Base-by-base conservation (phyloP, 1,139 yeast species). In the Suhomyces yuchorum region DNA sequence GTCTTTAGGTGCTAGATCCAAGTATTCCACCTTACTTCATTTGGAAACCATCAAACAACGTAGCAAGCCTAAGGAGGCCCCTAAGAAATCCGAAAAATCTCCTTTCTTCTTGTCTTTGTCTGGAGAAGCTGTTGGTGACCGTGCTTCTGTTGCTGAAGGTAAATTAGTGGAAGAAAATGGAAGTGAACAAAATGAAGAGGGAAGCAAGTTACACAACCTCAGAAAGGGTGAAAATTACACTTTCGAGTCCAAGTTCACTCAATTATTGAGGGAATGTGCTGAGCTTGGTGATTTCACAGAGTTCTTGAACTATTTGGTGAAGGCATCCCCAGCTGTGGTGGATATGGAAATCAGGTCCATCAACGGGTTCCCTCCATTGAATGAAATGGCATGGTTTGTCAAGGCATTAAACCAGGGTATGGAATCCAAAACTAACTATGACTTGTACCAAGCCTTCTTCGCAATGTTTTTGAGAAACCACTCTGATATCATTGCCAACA, bases 331-430 rank as follows among this genome's bases (percentile, higher is more conserved):
- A 11, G 75, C 97, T 1, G 70, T 81, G 6, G 79, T 91, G 20
- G 99, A 93, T 63, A 68, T 93, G 50, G 99, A 95, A 66, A 82
- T 93, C 48, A 82, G 96, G 56, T 86, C 97, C 1, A 66, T 93
- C 50, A 81, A 84, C 56, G 70, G 89, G 1, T 73, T 76, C 58
- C 80, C 85, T 8, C 89, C 90, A 11, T 74, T 78, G 57, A 63
- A 67, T 3, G 98, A 93, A 68, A 68, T 91, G 61, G 63, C 78
- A 0, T 67, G 73, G 53, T 91, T 93, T 56, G 71, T 91, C 17
- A 67, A 73, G 18, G 92, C 96, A 0, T 63, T 93, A 56, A 73
- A 80, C 4, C 70, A 66, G 46, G 96, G 93, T 4, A 65, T 87
- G 43, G 56, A 63, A 6, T 54, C 75, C n/a, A 85, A 86, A 51